These are phyloP conservation scores for Linum tenue DNA, from an alignment of 345 rosid genomes.

Conservation along the genomic window DNA sequence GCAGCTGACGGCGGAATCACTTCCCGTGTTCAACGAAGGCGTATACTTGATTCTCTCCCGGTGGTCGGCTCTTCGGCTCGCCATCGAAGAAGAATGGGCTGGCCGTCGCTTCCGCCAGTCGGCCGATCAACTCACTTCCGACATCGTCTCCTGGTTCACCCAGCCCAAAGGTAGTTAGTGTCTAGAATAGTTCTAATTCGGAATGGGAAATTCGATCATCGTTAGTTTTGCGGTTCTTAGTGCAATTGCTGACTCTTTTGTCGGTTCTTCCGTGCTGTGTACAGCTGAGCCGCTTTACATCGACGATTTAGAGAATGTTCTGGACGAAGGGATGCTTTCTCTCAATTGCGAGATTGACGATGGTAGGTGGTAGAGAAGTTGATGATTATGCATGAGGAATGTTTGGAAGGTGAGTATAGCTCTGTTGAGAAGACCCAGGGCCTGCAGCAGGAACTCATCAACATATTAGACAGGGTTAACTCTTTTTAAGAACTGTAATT, in stretches of 20 bases:
- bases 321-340: conserved; percentile 47
- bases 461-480: conserved; percentile 43
- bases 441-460: conserved; percentile 24
- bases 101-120: conserved; percentile 45
- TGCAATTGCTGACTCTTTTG: background rate
- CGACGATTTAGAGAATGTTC: conserved; percentile 55
- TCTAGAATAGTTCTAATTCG: background rate
- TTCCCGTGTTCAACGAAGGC: conserved; percentile 47
- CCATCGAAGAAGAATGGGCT: conserved; percentile 85
- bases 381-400: conserved; percentile 71
- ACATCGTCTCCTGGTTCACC: conserved; percentile 45
- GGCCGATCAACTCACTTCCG: conserved; percentile 43
- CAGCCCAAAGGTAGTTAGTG: conserved; percentile 49
- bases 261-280: background rate
- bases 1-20: conserved; percentile 8
- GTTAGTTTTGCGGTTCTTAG: no score
- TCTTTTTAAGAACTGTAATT: background rate
- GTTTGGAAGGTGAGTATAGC: conserved; percentile 46
- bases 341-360: conserved; percentile 61
- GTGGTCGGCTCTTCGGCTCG: conserved; percentile 88
- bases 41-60: conserved; percentile 41
- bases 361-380: conserved; percentile 69
- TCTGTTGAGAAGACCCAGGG: conserved; percentile 36
- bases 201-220: background rate
- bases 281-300: conserved; percentile 52